Percentiles rank a stretch among this genome's conserved stretches.
phyloP scores from a whole-genome alignment of 2,329 filamentous ascomycete species.

The Colletotrichum karsti region DNA sequence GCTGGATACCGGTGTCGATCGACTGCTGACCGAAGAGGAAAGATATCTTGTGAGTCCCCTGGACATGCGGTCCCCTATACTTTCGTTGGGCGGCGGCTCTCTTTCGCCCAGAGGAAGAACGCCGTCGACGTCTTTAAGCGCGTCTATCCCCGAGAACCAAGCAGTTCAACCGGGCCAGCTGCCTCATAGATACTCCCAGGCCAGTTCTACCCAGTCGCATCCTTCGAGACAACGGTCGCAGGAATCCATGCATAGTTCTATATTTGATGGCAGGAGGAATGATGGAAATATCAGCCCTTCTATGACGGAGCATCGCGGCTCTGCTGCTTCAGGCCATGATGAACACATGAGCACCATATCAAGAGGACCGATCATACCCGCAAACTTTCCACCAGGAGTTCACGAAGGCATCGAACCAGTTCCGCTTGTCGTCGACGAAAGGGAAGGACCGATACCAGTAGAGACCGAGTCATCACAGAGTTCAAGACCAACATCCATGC shows the following conservation, averaged over 20 bases:
- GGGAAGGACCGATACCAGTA: slow-evolving; percentile 47
- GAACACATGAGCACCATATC: slow-evolving; percentile 6
- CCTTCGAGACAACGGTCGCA: slow-evolving; percentile 39
- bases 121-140: neutral
- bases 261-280: slow-evolving; percentile 41
- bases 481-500: slow-evolving; percentile 22
- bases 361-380: neutral
- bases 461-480: slow-evolving; percentile 35
- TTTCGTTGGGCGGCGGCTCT: neutral
- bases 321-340: slow-evolving; percentile 21
- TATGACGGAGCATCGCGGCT: slow-evolving; percentile 31
- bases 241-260: slow-evolving; percentile 45
- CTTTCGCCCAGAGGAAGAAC: neutral
- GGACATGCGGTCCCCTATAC: neutral
- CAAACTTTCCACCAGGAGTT: slow-evolving; percentile 21
- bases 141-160: slow-evolving; percentile 13
- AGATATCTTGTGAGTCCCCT: slow-evolving; percentile 23
- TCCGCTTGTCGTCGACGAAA: slow-evolving; percentile 15
- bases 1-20: slow-evolving; percentile 3
- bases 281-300: slow-evolving; percentile 33
- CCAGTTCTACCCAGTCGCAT: slow-evolving; percentile 31
- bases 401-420: slow-evolving; percentile 24
- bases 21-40: slow-evolving; percentile 14
- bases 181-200: slow-evolving; percentile 18
- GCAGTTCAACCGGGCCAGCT: neutral